Evolutionary conservation across 768 basidiomycete genomes (phyloP).

Genomic region (Pilatotrama ljubarskyi): DNA sequence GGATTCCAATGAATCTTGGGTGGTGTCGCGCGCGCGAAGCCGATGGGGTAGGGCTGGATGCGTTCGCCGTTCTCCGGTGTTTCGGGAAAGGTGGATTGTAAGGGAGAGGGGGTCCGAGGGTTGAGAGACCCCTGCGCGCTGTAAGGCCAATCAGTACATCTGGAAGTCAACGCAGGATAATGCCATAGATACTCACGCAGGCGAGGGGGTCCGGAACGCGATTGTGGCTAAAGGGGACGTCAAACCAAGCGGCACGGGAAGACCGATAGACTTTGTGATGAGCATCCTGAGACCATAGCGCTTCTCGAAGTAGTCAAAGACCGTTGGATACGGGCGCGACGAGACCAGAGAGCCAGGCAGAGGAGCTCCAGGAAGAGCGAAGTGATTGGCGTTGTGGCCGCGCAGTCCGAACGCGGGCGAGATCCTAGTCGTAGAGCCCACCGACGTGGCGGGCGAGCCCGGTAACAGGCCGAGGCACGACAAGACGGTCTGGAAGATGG

Average conservation of each 20-base stretch:
- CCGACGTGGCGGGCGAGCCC: background rate
- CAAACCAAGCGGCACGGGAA: background rate
- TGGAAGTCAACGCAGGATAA: too few relatives aligned
- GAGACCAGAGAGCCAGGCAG: too few relatives aligned
- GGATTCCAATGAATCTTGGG: background rate
- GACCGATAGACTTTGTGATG: background rate
- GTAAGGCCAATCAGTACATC: too few relatives aligned
- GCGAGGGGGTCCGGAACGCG: background rate
- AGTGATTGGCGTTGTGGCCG: background rate
- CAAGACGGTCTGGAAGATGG: background rate
- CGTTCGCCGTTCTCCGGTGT: background rate
- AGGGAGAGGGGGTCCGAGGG: too few relatives aligned
- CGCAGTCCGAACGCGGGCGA: too few relatives aligned
- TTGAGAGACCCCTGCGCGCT: too few relatives aligned
- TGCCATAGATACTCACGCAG: too few relatives aligned
- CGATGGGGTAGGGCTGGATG: background rate
- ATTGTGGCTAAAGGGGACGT: background rate
- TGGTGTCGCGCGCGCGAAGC: background rate
- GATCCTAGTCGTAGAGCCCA: background rate
- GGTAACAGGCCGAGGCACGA: background rate
- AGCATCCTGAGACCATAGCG: background rate
- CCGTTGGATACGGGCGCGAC: too few relatives aligned
- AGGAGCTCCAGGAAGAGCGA: too few relatives aligned
- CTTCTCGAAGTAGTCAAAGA: background rate
- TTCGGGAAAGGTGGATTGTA: background rate